A percentile compares a stretch with the other conserved stretches of the same genome.
Evolutionary conservation across 2,329 filamentous ascomycete genomes (phyloP).

Genomic region (Cladophialophora bantiana): DNA sequence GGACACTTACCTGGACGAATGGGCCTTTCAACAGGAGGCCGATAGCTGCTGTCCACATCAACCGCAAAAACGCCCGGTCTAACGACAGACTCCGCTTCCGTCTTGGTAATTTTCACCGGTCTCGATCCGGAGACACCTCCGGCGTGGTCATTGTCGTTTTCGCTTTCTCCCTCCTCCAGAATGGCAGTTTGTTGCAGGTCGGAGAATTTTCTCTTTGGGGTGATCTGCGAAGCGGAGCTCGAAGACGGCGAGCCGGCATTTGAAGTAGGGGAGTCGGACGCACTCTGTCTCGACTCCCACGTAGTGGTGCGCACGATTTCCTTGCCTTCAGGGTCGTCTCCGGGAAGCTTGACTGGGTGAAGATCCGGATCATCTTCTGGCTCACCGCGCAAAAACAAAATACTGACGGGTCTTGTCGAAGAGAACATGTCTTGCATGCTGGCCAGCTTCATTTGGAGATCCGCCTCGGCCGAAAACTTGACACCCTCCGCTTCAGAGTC

Average conservation of each 20-base stretch:
- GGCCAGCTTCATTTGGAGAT: conserved; percentile 53
- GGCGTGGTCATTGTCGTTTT: conserved; percentile 25
- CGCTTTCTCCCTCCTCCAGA: conserved; percentile 36
- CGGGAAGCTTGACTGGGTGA: conserved; percentile 50
- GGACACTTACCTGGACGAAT: conserved; percentile 67
- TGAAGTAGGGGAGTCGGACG: conserved; percentile 45
- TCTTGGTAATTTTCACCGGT: conserved; percentile 37
- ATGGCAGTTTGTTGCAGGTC: conserved; percentile 38
- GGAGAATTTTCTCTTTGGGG: conserved; percentile 51
- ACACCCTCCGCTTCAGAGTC: conserved; percentile 67
- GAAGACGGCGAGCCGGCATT: conserved; percentile 49
- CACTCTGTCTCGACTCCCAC: conserved; percentile 46
- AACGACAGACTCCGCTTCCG: conserved; percentile 20
- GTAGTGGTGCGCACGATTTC: conserved; percentile 42
- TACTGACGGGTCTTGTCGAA: conserved; percentile 52
- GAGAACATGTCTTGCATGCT: conserved; percentile 57
- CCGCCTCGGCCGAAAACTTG: conserved; percentile 48
- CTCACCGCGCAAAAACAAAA: conserved; percentile 53
- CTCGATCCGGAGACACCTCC: conserved; percentile 17
- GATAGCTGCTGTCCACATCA: conserved; percentile 86
- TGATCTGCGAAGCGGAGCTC: conserved; percentile 50
- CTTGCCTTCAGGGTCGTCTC: conserved; percentile 47
- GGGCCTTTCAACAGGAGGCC: conserved; percentile 74
- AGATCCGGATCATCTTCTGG: conserved; percentile 55
- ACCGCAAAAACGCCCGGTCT: conserved; percentile 50